Conservation (phyloP, 768 basidiomycete species). For the Psilocybe cubensis region DNA sequence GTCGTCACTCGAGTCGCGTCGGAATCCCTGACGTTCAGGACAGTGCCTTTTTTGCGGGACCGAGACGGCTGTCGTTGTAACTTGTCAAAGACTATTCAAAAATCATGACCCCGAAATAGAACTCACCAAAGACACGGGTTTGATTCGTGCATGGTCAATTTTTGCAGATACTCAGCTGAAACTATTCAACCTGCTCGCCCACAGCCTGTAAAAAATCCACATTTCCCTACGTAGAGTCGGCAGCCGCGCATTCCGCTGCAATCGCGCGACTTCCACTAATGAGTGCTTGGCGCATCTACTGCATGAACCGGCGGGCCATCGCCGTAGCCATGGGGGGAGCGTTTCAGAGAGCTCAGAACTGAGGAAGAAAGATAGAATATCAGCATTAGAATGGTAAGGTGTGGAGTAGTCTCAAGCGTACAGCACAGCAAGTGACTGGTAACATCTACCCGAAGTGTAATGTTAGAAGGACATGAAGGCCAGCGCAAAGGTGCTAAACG, state of each 20-base stretch:
- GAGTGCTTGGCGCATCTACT: background rate
- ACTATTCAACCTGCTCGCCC: no score
- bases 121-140: background rate
- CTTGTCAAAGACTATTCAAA: background rate
- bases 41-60: background rate
- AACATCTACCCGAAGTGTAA: background rate
- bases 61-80: no score
- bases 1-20: background rate
- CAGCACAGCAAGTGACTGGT: background rate
- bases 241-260: background rate
- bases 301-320: background rate
- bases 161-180: no score
- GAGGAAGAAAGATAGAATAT: background rate
- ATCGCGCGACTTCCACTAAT: background rate
- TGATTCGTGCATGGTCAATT: no score
- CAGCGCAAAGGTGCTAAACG: background rate
- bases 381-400: background rate
- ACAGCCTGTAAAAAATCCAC: no score
- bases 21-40: no score
- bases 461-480: background rate
- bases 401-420: background rate
- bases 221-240: background rate
- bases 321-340: background rate
- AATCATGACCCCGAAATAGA: background rate
- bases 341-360: background rate